Evolutionary conservation across 108 stramenopile species (phyloP), one percentile per base, ranked within the genome.

Genomic region (Nitzschia inconspicua): DNA sequence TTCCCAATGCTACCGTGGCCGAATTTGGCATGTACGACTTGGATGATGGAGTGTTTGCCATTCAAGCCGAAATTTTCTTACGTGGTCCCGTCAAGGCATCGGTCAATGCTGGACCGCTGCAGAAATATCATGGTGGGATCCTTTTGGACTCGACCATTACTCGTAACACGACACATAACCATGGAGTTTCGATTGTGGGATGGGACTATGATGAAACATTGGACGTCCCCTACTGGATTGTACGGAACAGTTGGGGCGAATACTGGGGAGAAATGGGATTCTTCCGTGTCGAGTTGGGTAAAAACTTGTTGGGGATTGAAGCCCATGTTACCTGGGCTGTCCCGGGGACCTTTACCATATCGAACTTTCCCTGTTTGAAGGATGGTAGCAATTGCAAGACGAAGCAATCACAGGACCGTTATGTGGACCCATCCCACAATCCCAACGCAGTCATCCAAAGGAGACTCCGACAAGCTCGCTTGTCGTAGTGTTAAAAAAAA

Each of bases 41-140:
- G 9, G 66, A 72, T 25, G 44, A 54, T 22, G 53, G 53, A 35
- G 39, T 63, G 0, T 44, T 46, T 51, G 74, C 53, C 40, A 82
- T 91, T 52, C 78, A 78, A 67, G 75, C 79, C 2, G 94, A 95
- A 79, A 89, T 98, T 35, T 89, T 85, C 56, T 75, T 84, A n/a
- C 79, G 94, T 16, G 97, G 97, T 39, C 95, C 97, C 8, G 91
- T 98, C 31, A 79, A 93, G 9, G 85, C 89, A 34, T 83, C 82
- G 4, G 55, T 97, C 44, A 84, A 92, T 68, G 91, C 87, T 19
- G 64, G 74, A 42, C 74, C 76, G 26, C 63, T 89, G n/a, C 54
- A 83, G 23, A 66, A 83, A 54, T 88, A 89, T 55, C 61, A 79
- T 41, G 84, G 87, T 22, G 95, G 97, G 16, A 83, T 95, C 47